Percentiles rank a stretch among this genome's conserved stretches.
phyloP scores from a whole-genome alignment of 176 grass and related monocot species.

The Phoenix dactylifera region DNA sequence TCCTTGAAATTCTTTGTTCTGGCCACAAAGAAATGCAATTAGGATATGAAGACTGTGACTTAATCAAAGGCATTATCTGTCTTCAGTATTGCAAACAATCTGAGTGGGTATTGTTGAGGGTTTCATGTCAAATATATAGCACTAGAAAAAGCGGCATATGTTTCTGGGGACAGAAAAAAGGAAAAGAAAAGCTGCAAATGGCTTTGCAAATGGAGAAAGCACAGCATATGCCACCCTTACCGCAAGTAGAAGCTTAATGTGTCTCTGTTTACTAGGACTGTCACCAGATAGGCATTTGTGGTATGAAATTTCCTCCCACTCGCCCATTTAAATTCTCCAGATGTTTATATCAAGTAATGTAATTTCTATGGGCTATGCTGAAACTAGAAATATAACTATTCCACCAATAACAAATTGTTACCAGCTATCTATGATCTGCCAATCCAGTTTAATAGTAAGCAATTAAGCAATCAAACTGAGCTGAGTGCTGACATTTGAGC shows the following conservation, averaged over 20 bases:
- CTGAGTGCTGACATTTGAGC: no score
- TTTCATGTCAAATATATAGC: conserved; percentile 24
- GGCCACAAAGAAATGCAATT: conserved; percentile 3
- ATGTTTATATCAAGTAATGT: neutral
- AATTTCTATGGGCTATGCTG: no score
- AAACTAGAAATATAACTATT: no score
- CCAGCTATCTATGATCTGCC: no score
- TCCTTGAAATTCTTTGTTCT: neutral
- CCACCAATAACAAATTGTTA: no score
- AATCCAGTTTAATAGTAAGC: no score
- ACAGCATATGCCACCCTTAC: neutral
- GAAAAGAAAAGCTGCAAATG: conserved; percentile 9
- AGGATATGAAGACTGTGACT: conserved; percentile 2
- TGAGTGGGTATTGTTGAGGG: neutral
- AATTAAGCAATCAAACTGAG: no score
- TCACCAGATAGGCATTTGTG: no score
- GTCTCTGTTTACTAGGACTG: conserved; percentile 4
- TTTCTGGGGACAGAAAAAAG: no score
- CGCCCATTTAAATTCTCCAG: conserved; percentile 11
- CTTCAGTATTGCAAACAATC: conserved; percentile 1
- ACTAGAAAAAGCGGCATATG: conserved; percentile 5
- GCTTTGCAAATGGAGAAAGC: conserved; percentile 11
- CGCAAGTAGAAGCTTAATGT: conserved; percentile 13
- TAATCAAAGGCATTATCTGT: conserved; percentile 27
- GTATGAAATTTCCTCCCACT: neutral